These are phyloP conservation scores for Corrigiola litoralis DNA, from an alignment of 179 eudicot genomes.

Conservation along the genomic window DNA sequence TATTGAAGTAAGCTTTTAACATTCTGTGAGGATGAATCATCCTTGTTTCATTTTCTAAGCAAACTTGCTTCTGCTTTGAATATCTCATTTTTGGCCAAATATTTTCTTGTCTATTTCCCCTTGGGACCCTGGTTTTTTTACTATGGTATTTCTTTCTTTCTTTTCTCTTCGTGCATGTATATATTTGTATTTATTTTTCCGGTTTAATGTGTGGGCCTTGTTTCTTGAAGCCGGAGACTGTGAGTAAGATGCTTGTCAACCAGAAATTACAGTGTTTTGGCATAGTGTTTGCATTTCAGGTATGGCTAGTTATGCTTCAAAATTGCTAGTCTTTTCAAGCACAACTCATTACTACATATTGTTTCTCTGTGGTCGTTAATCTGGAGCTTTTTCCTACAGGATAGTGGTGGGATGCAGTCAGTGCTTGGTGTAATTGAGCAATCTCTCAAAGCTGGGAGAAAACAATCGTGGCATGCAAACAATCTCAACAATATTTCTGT, in stretches of 20 bases:
- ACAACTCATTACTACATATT: not conserved
- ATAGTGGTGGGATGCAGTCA: conserved; percentile 76
- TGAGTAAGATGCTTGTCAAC: conserved; percentile 90
- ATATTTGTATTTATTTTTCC: not conserved
- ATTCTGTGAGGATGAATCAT: too few relatives aligned
- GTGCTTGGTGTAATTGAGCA: conserved; percentile 77
- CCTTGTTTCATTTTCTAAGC: too few relatives aligned
- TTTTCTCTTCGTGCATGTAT: not conserved
- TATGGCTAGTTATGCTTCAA: conserved; percentile 23
- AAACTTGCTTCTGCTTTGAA: not conserved
- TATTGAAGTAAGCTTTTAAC: too few relatives aligned
- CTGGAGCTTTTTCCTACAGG: conserved; percentile 38
- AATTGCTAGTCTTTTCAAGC: conserved; percentile 2
- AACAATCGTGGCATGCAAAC: conserved; percentile 67
- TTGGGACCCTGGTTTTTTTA: not conserved
- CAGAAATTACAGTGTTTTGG: conserved; percentile 94
- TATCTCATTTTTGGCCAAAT: not conserved
- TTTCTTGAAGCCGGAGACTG: conserved; percentile 76
- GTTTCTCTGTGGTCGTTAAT: conserved; percentile 13
- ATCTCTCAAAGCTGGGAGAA: conserved; percentile 75
- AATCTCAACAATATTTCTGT: conserved; percentile 80
- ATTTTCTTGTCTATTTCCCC: not conserved
- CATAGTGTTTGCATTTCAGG: conserved; percentile 85
- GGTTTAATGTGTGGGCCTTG: conserved; percentile 9
- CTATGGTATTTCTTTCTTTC: not conserved